phyloP scores from a whole-genome alignment of 768 basidiomycete genomes.

The Hygrocybe punicea region DNA sequence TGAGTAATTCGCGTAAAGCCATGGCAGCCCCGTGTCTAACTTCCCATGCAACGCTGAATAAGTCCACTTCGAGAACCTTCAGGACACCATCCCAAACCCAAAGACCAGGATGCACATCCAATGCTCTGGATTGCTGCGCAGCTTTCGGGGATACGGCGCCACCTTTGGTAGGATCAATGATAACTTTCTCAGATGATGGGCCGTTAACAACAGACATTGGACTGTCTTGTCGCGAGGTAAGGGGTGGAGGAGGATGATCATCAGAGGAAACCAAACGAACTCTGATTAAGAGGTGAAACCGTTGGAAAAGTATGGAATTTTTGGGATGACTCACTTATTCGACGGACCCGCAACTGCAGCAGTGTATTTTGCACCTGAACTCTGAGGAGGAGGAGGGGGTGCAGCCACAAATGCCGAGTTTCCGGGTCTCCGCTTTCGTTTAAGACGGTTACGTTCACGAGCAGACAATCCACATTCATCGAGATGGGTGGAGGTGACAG shows the following conservation, averaged over 20 bases:
- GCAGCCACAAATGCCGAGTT: slow-evolving; percentile 79
- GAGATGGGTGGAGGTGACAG: slow-evolving; percentile 35
- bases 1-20: slow-evolving; percentile 84
- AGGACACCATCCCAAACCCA: slow-evolving; percentile 89
- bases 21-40: slow-evolving; percentile 90
- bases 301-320: background rate
- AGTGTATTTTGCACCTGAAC: slow-evolving; percentile 57
- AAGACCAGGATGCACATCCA: slow-evolving; percentile 67
- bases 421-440: slow-evolving; percentile 89
- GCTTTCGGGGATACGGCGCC: slow-evolving; percentile 79
- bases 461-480: slow-evolving; percentile 70
- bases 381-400: slow-evolving; percentile 64
- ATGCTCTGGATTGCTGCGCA: slow-evolving; percentile 70
- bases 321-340: slow-evolving; percentile 47
- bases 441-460: slow-evolving; percentile 89
- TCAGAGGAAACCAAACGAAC: slow-evolving; percentile 72
- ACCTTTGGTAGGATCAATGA: slow-evolving; percentile 78
- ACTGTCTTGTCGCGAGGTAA: slow-evolving; percentile 56
- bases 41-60: slow-evolving; percentile 89
- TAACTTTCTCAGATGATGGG: slow-evolving; percentile 55
- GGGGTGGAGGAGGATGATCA: slow-evolving; percentile 38
- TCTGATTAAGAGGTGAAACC: slow-evolving; percentile 37
- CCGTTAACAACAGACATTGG: slow-evolving; percentile 47
- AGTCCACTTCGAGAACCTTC: slow-evolving; percentile 73
- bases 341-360: slow-evolving; percentile 54